Evolutionary conservation across 768 basidiomycete genomes (phyloP).

Genomic region (Sporobolomyces pararoseus): DNA sequence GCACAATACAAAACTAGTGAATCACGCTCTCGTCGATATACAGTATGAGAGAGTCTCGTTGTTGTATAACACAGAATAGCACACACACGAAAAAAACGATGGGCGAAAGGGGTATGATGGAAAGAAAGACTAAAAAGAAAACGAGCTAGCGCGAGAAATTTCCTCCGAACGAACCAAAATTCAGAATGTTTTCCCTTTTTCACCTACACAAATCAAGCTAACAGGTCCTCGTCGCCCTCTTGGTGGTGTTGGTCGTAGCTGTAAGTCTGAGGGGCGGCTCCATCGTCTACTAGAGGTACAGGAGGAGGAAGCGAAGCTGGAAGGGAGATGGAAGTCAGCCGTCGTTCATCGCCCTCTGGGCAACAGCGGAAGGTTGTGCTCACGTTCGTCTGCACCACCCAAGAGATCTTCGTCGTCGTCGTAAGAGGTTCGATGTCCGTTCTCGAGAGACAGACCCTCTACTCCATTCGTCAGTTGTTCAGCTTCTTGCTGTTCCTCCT

Average conservation of each 20-base stretch:
- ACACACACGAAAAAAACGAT: neutral
- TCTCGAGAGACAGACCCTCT: slow-evolving; percentile 2
- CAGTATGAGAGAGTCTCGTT: too few relatives aligned
- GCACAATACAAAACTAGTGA: too few relatives aligned
- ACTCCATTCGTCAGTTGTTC: slow-evolving; percentile 1
- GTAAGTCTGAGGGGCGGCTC: neutral
- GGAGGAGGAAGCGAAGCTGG: slow-evolving; percentile 21
- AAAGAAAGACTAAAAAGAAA: neutral
- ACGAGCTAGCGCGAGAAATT: too few relatives aligned
- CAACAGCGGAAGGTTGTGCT: neutral
- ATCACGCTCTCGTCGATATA: too few relatives aligned
- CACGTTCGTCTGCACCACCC: slow-evolving; percentile 1
- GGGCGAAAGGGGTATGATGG: neutral
- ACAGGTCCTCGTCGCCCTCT: slow-evolving; percentile 1
- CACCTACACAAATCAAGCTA: too few relatives aligned
- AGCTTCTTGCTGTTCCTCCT: neutral
- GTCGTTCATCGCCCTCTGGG: neutral
- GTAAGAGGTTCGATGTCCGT: neutral
- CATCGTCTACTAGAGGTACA: slow-evolving; percentile 18
- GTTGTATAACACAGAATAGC: slow-evolving; percentile 5
- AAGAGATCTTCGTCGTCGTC: slow-evolving; percentile 1
- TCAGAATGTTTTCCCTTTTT: neutral
- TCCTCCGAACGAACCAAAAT: neutral
- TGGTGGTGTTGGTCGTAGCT: neutral
- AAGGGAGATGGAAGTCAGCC: neutral